Evolutionary conservation across 768 basidiomycete species (phyloP).

Genomic region (Neoboletus brunneissimus): DNA sequence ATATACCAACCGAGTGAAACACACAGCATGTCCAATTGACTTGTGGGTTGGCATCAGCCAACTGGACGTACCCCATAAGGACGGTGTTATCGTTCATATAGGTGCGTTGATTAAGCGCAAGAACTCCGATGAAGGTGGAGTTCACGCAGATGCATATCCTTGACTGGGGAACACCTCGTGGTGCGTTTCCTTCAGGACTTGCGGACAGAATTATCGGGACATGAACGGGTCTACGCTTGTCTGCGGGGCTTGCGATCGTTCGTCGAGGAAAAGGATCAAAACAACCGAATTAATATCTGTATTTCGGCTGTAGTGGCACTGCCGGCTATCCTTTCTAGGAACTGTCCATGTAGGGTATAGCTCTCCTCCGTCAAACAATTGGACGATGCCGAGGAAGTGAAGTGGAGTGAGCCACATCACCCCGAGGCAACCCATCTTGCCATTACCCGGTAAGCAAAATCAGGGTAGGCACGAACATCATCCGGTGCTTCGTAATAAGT

Average conservation of each 20-base stretch:
- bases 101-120: slow-evolving; percentile 24
- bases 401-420: slow-evolving; percentile 21
- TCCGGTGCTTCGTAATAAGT: slow-evolving; percentile 30
- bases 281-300: slow-evolving; percentile 9
- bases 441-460: slow-evolving; percentile 44
- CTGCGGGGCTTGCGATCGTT: slow-evolving; percentile 2
- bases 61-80: slow-evolving; percentile 20
- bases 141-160: not conserved
- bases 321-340: slow-evolving; percentile 12
- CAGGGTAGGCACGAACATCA: slow-evolving; percentile 41
- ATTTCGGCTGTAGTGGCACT: slow-evolving; percentile 12
- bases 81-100: slow-evolving; percentile 16
- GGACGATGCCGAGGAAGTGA: slow-evolving; percentile 19
- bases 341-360: slow-evolving; percentile 7
- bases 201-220: not conserved
- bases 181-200: slow-evolving; percentile 1
- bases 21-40: slow-evolving; percentile 16
- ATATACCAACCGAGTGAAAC: slow-evolving; percentile 16
- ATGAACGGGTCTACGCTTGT: slow-evolving; percentile 3
- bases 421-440: slow-evolving; percentile 35
- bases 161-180: slow-evolving; percentile 15
- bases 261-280: slow-evolving; percentile 14
- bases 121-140: slow-evolving; percentile 14
- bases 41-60: slow-evolving; percentile 9
- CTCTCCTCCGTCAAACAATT: slow-evolving; percentile 7